Base-by-base conservation (phyloP, 106 monocot genomes). In the Allium cepa region DNA sequence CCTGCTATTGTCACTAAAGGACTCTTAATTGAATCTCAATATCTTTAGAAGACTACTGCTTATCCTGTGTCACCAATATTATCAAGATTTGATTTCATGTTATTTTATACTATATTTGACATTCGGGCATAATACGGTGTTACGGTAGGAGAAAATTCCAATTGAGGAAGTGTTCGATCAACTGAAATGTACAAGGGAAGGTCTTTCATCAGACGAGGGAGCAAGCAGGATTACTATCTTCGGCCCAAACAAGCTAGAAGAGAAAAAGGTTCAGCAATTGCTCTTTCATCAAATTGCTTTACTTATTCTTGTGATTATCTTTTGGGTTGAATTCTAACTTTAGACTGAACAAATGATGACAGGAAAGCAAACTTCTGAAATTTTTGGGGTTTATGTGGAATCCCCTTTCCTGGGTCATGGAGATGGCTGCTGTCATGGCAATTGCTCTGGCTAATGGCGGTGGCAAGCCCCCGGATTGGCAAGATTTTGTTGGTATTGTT, bases 351-450 rank as follows among this genome's bases (percentile, higher is more conserved):
- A 26, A 55, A 46, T n/a, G 60, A 47, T 27, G 22, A 64, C 78
- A 92, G 92, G 97, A 97, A 67, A 89, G 84, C 83, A 97, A 97
- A 66, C 9, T 97, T 9, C 84, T 97, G 69, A 97, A 97, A 71
- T 97, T 97, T 60, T 64, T 97, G 69, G 97, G 97, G 4, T 97
- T 97, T 63, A 97, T 97, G 97, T 97, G 97, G 92, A 97, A 97
- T 67, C 97, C 97, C 11, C 84, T 97, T 3, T 97, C 97, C 10
- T 97, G 97, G 97, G 97, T 97, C 71, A 97, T 97, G 97, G 97
- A 97, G 67, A 86, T 87, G 81, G 97, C 97, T n/a, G 97, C 97
- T 9, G 73, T 97, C 61, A 97, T 97, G 84, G 97, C 97, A 56
- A 97, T 97, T 62, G 97, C 86, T 11, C 66, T 94, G 22, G 93